phyloP scores from a whole-genome alignment of 169 alveolate genomes.

The Eimeria necatrix region DNA sequence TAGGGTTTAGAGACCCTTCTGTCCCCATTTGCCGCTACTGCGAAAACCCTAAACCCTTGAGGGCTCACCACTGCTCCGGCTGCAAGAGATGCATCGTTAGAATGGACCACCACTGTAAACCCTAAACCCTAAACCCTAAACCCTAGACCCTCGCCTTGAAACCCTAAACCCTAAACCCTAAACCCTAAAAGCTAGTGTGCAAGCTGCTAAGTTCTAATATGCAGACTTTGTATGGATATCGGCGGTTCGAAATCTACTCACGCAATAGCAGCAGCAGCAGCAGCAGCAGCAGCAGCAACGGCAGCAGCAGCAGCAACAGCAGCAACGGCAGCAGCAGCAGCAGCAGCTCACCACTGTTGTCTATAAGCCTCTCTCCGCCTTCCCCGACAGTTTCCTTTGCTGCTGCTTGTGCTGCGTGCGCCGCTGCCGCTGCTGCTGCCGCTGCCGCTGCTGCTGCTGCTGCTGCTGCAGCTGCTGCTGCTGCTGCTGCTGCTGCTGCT shows the following conservation, averaged over 20 bases:
- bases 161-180: too few species aligned
- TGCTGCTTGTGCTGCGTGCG: not conserved
- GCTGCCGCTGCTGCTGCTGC: too few species aligned
- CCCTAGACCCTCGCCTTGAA: too few species aligned
- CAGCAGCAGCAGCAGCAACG: not conserved
- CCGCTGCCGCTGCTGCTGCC: too few species aligned
- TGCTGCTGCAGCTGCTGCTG: too few species aligned
- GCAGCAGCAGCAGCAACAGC: too few species aligned
- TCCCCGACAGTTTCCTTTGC: not conserved
- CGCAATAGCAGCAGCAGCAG: not conserved
- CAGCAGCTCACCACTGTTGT: not conserved
- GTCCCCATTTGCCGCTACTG: conserved; percentile 65
- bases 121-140: too few species aligned
- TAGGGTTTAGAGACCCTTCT: too few species aligned
- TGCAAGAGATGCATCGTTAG: conserved; percentile 91
- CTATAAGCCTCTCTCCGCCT: not conserved
- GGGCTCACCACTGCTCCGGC: conserved; percentile 94
- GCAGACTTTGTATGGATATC: conserved; percentile 85
- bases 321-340: too few species aligned
- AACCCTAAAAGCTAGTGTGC: too few species aligned
- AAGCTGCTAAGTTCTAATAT: too few species aligned
- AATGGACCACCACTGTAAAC: conserved; percentile 95
- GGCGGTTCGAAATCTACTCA: not conserved
- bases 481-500: not conserved
- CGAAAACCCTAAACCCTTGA: conserved; percentile 89